phyloP scores from a whole-genome alignment of 2,329 filamentous ascomycete species.

The Fusarium caatingaense region DNA sequence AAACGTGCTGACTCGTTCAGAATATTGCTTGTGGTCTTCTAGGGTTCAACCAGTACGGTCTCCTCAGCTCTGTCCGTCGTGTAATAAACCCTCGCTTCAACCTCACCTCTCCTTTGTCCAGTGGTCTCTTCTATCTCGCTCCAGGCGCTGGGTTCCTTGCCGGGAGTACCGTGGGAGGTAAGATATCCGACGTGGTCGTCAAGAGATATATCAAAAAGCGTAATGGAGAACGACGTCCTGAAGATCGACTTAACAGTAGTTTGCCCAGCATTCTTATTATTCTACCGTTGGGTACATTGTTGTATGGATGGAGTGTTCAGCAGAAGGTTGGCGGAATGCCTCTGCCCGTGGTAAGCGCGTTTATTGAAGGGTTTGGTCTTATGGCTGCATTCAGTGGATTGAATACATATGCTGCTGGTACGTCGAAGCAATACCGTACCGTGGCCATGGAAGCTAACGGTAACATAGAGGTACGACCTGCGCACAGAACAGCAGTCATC shows the following conservation, averaged over 20 bases:
- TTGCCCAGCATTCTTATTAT: slow-evolving; percentile 48
- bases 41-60: slow-evolving; percentile 58
- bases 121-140: slow-evolving; percentile 76
- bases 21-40: slow-evolving; percentile 45
- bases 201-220: slow-evolving; percentile 54
- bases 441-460: background rate
- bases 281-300: slow-evolving; percentile 47
- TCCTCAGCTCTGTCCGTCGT: slow-evolving; percentile 72
- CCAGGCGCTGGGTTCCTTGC: slow-evolving; percentile 73
- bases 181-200: slow-evolving; percentile 55
- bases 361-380: slow-evolving; percentile 50
- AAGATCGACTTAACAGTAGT: slow-evolving; percentile 50
- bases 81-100: slow-evolving; percentile 77
- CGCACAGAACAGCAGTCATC: slow-evolving; percentile 42
- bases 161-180: slow-evolving; percentile 73
- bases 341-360: slow-evolving; percentile 50
- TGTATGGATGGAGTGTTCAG: slow-evolving; percentile 54
- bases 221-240: slow-evolving; percentile 46
- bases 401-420: slow-evolving; percentile 56
- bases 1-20: background rate
- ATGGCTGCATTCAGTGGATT: slow-evolving; percentile 54
- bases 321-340: slow-evolving; percentile 50
- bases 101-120: slow-evolving; percentile 69
- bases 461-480: slow-evolving; percentile 34
- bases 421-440: rapidly evolving